Base-by-base conservation (phyloP, 768 basidiomycete species). In the Postia placenta region DNA sequence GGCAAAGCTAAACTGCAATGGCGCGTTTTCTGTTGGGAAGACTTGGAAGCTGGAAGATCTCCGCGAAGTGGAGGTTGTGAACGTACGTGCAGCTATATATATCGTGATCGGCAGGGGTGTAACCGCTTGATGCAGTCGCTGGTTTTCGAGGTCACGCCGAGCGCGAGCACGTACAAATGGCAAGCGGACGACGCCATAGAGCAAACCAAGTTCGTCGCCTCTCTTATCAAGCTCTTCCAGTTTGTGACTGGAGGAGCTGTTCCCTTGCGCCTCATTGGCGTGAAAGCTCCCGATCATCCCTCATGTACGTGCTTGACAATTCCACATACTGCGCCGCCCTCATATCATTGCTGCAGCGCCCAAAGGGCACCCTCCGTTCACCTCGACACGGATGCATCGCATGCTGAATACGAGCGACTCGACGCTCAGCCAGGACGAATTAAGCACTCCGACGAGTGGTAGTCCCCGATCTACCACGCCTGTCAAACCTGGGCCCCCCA, bases 1-100 rank as follows among this genome's bases (percentile, higher is more conserved):
- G 69, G 92, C 94, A 1, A 98, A 98, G 69, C 71, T 92, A 56
- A 98, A 99, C 64, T 83, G 85, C 39, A 98, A 97, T 61, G 86
- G 89, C 27, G 79, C 91, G 0, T 98, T 95, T 67, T 96, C 92
- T 6, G 92, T 97, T 41, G 96, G 96, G 5, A 99, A 99, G 72
- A 92, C 95, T 1, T 99, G 96, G 96, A 76, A 72, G 51, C 69
- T 98, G 43, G 65, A 80, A 38, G 94, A 97, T 65, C 74, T 98
- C 57, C 79, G 87, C 53, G 81, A 70, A 33, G 63, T 99, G 37
- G 85, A 94, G 56, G 85, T 95, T 41, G 52, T 78, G 30, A 78
- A 75, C 61, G 93, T 95, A 64, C 61, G 83, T 71, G 19, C 17
- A n/a, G n/a, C n/a, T n/a, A n/a, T n/a, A n/a, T n/a, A n/a, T n/a